These are phyloP conservation scores for Lecanoromycetidae sp. DNA, from an alignment of 2,329 filamentous ascomycete genomes.

Conservation along the genomic window DNA sequence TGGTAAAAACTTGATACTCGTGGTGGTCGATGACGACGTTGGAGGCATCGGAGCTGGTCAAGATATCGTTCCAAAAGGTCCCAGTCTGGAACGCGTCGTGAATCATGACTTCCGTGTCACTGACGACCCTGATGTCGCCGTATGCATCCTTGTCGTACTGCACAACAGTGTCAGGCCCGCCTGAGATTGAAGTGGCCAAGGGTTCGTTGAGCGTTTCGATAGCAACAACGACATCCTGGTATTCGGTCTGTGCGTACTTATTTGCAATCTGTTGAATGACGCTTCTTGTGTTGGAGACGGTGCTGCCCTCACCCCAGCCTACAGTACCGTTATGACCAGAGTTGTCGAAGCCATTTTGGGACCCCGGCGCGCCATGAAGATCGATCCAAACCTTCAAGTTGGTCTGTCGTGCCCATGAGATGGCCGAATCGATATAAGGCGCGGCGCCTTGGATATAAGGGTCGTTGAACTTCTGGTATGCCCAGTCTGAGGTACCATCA, in stretches of 20 bases:
- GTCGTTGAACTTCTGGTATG: conserved; percentile 39
- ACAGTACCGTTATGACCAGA: conserved; percentile 38
- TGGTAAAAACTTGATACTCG: conserved; percentile 46
- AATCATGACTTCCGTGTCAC: conserved; percentile 38
- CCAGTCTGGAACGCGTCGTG: conserved; percentile 43
- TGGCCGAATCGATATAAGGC: conserved; percentile 42
- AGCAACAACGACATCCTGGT: conserved; percentile 43
- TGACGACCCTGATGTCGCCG: conserved; percentile 30
- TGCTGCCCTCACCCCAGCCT: conserved; percentile 33
- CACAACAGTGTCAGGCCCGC: conserved; percentile 24
- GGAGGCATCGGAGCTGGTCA: conserved; percentile 32
- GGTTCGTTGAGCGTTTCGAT: conserved; percentile 48
- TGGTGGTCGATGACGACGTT: conserved; percentile 40
- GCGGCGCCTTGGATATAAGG: conserved; percentile 43
- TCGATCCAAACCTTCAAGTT: conserved; percentile 48
- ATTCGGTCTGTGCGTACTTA: conserved; percentile 39
- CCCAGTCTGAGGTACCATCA: conserved; percentile 34
- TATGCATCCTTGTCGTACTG: conserved; percentile 39
- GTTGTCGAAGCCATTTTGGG: conserved; percentile 53
- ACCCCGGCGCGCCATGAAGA: conserved; percentile 44
- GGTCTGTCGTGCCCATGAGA: conserved; percentile 43
- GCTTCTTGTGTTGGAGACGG: conserved; percentile 37
- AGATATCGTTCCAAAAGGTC: conserved; percentile 40
- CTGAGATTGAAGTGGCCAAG: conserved; percentile 17
- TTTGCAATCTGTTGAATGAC: conserved; percentile 41